These are phyloP conservation scores for Lantana camara DNA, from an alignment of 257 asterid species.

Conservation along the genomic window DNA sequence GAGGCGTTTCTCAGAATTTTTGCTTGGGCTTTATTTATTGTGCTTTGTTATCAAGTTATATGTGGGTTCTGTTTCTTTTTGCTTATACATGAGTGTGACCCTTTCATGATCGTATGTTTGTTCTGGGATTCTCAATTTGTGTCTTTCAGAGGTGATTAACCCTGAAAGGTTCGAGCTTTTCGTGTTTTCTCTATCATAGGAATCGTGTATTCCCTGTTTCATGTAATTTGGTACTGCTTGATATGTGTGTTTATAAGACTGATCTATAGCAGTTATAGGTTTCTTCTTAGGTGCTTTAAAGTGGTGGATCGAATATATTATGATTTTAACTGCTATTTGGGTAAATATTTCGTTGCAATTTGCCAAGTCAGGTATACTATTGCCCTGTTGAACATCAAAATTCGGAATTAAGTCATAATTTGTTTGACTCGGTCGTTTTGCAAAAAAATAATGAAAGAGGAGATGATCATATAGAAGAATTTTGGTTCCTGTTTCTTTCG, in stretches of 20 bases:
- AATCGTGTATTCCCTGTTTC: conserved; percentile 10
- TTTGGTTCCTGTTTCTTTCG: background rate
- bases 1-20: conserved; percentile 21
- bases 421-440: background rate
- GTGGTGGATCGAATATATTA: conserved; percentile 18
- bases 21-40: conserved; percentile 19
- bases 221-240: background rate
- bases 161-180: conserved; percentile 11
- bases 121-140: conserved; percentile 26
- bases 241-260: conserved; percentile 1
- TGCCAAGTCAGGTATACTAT: background rate
- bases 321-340: background rate
- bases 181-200: no score
- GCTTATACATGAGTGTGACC: conserved; percentile 1
- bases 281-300: background rate
- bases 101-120: background rate
- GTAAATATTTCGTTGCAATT: background rate
- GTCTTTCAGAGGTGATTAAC: conserved; percentile 19
- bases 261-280: background rate
- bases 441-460: background rate
- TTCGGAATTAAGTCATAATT: background rate
- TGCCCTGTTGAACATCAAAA: background rate
- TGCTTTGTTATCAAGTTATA: background rate
- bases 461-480: background rate
- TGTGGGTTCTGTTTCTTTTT: background rate